Evolutionary conservation across 2,329 filamentous ascomycete species (phyloP).

Genomic region (Cadophora sp.): DNA sequence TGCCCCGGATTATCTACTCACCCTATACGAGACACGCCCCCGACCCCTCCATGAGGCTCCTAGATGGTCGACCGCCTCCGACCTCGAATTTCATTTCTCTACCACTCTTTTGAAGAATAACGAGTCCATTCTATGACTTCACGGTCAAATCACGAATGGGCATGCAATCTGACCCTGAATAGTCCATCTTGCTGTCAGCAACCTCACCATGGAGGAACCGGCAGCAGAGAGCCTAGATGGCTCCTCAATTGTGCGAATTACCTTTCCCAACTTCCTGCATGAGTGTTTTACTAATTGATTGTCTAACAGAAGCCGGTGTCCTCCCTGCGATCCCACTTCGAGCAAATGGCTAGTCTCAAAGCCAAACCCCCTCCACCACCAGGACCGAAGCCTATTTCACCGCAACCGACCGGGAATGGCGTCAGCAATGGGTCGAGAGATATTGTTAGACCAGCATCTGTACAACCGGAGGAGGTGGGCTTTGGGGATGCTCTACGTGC

Average conservation of each 20-base stretch:
- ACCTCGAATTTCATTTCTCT: constrained; percentile 4
- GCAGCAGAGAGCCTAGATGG: constrained; percentile 70
- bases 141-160: constrained; percentile 33
- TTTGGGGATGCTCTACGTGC: constrained; percentile 31
- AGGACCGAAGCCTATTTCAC: constrained; percentile 38
- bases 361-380: constrained; percentile 47
- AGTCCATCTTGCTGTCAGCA: constrained; percentile 28
- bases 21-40: constrained; percentile 22
- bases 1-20: constrained; percentile 19
- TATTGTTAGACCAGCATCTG: constrained; percentile 25
- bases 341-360: constrained; percentile 69
- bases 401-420: constrained; percentile 35
- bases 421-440: constrained; percentile 29
- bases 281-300: constrained; percentile 22
- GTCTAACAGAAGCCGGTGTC: constrained; percentile 76
- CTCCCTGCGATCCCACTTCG: constrained; percentile 80
- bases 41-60: constrained; percentile 21
- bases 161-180: constrained; percentile 24
- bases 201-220: constrained; percentile 50
- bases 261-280: neutral
- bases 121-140: constrained; percentile 27
- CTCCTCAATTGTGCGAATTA: constrained; percentile 71
- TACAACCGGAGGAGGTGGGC: constrained; percentile 31
- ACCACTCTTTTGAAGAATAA: neutral
- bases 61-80: constrained; percentile 24